Evolutionary conservation across 495 filamentous ascomycete species (phyloP), one percentile per base, ranked within the genome.

Genomic region (Penicillium desertorum): DNA sequence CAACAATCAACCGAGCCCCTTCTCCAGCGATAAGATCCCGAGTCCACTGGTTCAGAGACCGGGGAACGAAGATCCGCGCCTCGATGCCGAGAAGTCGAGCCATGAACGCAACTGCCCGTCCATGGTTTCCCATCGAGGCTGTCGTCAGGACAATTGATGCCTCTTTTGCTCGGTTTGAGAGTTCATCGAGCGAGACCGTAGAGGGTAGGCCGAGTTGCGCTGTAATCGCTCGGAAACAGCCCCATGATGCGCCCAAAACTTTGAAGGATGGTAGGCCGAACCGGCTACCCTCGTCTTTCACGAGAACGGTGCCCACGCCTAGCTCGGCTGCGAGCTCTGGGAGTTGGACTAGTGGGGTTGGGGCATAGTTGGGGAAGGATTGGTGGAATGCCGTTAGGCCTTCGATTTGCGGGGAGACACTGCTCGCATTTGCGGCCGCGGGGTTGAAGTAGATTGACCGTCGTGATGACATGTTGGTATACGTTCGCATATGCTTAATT

Each of bases 201-300:
- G 64, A 45, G 0, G 76, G 66, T 3, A 84, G 62, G 2, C 61
- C 66, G 16, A 83, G 65, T 5, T 72, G 57, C 1, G 68, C 57
- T 2, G 69, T 65, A 5, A 90, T 51, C 6, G 84, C 82, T 36
- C 80, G 79, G 59, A 82, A 85, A 45, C 79, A 75, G 0, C 80
- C 86, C 87, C 86, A 92, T n/a, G 85, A 86, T 0, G 89, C 88
- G 9, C 88, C 89, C 0, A 90, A 80, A 39, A 89, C 85, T 66
- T 92, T 92, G 79, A 90, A 91, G 0, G 87, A 79, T 0, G 88
- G 86, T 1, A 92, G 79, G 1, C 86, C 80, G 56, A 85, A 76
- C 25, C 84, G 74, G 51, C 68, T 64, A 45, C 76, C 81, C 60
- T 87, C 83, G 61, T 86, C 79, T 62, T 88, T 86, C 48, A 87